Percentiles rank a stretch among this genome's conserved stretches.
phyloP scores from a whole-genome alignment of 768 basidiomycete species.

The Termitomyces sp. region DNA sequence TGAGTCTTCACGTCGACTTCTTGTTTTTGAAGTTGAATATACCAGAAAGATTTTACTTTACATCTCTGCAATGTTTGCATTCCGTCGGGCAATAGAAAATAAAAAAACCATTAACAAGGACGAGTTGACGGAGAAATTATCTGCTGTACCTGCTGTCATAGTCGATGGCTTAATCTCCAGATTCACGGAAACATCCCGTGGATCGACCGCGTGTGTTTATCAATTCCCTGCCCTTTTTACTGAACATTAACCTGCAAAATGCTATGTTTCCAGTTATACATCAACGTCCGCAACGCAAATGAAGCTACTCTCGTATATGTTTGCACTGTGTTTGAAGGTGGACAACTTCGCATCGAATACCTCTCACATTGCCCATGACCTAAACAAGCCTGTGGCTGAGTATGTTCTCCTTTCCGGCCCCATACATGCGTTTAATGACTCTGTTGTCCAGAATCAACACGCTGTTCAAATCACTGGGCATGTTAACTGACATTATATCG shows the following conservation, averaged over 20 bases:
- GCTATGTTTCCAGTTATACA: conserved; percentile 31
- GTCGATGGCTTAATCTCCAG: conserved; percentile 70
- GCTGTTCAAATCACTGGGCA: conserved; percentile 76
- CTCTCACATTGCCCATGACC: conserved; percentile 62
- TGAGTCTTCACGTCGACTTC: conserved; percentile 33
- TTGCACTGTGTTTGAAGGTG: conserved; percentile 73
- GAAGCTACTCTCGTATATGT: conserved; percentile 70
- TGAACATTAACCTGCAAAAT: conserved; percentile 1
- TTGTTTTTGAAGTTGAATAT: not conserved
- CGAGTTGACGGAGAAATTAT: conserved; percentile 50
- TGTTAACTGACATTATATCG: conserved; percentile 10
- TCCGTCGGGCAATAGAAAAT: conserved; percentile 43
- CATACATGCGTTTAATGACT: not conserved
- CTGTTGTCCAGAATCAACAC: conserved; percentile 38
- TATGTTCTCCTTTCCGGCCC: conserved; percentile 31
- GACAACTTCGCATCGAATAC: conserved; percentile 77
- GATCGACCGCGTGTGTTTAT: conserved; percentile 48
- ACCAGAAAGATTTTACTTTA: conserved; percentile 72
- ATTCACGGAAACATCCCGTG: conserved; percentile 75
- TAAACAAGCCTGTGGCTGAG: conserved; percentile 62
- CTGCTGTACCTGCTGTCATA: conserved; percentile 54
- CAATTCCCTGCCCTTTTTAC: not conserved
- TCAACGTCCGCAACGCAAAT: conserved; percentile 68
- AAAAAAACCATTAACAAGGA: conserved; percentile 42
- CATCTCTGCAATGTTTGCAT: conserved; percentile 76